Conservation (phyloP, 768 basidiomycete genomes). For the Lyophyllum atratum region DNA sequence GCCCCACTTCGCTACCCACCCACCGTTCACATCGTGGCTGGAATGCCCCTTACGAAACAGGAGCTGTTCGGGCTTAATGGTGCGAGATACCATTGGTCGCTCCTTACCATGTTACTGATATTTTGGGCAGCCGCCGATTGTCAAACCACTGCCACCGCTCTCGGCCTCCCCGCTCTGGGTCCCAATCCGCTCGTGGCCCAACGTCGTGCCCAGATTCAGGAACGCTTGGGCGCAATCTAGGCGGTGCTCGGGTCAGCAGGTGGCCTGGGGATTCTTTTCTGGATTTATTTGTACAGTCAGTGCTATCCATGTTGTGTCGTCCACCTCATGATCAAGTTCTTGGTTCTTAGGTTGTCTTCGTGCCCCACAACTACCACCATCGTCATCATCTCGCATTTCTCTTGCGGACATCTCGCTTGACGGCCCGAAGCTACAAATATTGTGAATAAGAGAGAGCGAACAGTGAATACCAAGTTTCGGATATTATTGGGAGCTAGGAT, state of each 20-base stretch:
- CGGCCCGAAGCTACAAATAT: no score
- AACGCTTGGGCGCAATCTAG: not conserved
- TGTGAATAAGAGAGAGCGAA: no score
- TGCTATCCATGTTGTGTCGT: no score
- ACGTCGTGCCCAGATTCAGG: not conserved
- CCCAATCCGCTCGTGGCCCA: not conserved
- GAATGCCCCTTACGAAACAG: not conserved
- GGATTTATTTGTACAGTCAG: no score
- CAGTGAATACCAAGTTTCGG: no score
- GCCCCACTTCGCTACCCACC: not conserved
- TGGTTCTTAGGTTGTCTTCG: no score
- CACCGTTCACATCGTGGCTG: not conserved
- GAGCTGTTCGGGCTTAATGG: not conserved
- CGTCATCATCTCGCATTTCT: no score
- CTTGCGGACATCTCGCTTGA: no score
- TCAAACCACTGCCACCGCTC: not conserved
- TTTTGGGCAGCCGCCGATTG: not conserved
- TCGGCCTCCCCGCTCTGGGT: not conserved
- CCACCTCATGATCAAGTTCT: no score
- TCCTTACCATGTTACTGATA: not conserved
- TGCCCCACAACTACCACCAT: no score
- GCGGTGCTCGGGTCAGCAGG: not conserved
- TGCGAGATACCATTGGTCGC: not conserved
- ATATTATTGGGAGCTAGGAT: no score
- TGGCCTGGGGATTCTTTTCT: no score